Evolutionary conservation across 176 grass and related monocot genomes (phyloP), one percentile per base, ranked within the genome.

Genomic region (Oryza meridionalis): DNA sequence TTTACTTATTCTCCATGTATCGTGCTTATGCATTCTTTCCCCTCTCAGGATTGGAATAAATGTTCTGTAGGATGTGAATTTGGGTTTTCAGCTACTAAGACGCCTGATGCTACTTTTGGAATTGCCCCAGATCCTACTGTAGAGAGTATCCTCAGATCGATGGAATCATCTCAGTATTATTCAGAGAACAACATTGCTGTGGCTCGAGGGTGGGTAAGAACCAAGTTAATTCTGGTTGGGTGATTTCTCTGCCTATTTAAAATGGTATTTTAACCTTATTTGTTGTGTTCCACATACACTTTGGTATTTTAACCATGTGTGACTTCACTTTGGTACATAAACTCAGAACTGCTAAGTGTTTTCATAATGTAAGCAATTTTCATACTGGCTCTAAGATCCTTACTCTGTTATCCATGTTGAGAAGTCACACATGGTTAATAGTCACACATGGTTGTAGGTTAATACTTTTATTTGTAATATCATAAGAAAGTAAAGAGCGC

Each of bases 131-230:
- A 88, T 79, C 83, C 85, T 65, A 85, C 73, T 1, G 43, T 90
- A 80, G 80, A 88, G 32, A 80, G 80, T 75, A 90, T 98, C 44
- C 75, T 98, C 35, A 90, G 96, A 77, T 98, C 96, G 29, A 98
- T 98, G 96, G 96, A 98, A 88, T 98, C 96, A 70, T 92, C 96
- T 45, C 96, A 95, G 31, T 98, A 98, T 77, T 98, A 98, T 90
- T 82, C 91, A 58, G 93, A 96, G 83, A 98, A 98, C 80, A 90
- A 84, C 45, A 87, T 94, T 87, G 75, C 87, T 26, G 62, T 83
- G 47, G 96, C 93, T 78, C 89, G 91, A 93, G 87, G 96, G 96
- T 98, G 91, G 96, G 93, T 98, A 92, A 95, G 93, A 90, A 92
- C 82, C 82, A 85, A 55, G 83, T 95, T 84, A 71, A 73, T 82